Percentiles rank a stretch among this genome's conserved stretches.
Conservation (phyloP, 768 basidiomycete genomes). For the Termitomyces sp. region DNA sequence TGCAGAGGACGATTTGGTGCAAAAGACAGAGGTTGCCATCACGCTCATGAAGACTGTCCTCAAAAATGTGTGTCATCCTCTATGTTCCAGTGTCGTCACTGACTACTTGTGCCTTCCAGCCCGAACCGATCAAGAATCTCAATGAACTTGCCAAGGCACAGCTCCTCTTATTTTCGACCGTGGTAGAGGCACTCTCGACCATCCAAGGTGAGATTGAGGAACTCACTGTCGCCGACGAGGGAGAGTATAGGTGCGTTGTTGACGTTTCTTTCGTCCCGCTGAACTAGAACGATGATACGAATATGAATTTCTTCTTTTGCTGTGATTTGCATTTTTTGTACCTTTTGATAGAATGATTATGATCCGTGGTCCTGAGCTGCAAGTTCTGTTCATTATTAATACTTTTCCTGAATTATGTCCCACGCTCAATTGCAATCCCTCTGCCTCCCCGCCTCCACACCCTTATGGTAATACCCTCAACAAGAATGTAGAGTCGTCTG, state of each 20-base stretch:
- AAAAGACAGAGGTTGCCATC: conserved; percentile 97
- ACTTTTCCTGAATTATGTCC: too few relatives aligned
- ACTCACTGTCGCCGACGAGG: conserved; percentile 87
- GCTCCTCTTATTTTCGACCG: conserved; percentile 68
- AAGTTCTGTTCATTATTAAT: too few relatives aligned
- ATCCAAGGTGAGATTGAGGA: conserved; percentile 94
- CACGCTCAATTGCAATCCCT: too few relatives aligned
- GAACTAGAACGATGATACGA: conserved; percentile 18
- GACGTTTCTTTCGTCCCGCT: conserved; percentile 30
- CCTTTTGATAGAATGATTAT: too few relatives aligned
- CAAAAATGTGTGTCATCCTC: conserved; percentile 73
- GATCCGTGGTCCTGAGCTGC: too few relatives aligned
- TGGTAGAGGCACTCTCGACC: conserved; percentile 76
- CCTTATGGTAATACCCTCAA: too few relatives aligned
- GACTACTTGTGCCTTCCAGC: conserved; percentile 40
- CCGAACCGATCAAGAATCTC: conserved; percentile 93
- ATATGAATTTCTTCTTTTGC: too few relatives aligned
- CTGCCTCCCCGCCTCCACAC: too few relatives aligned
- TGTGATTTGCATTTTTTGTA: too few relatives aligned
- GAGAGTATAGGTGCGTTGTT: conserved; percentile 77
- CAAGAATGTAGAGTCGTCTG: too few relatives aligned
- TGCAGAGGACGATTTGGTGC: conserved; percentile 93
- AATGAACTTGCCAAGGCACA: conserved; percentile 88
- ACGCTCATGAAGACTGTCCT: conserved; percentile 97
- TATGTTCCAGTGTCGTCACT: neutral